These are phyloP conservation scores for Lichtheimia ramosa DNA, from an alignment of 371 early-diverging fungal species.

Conservation along the genomic window DNA sequence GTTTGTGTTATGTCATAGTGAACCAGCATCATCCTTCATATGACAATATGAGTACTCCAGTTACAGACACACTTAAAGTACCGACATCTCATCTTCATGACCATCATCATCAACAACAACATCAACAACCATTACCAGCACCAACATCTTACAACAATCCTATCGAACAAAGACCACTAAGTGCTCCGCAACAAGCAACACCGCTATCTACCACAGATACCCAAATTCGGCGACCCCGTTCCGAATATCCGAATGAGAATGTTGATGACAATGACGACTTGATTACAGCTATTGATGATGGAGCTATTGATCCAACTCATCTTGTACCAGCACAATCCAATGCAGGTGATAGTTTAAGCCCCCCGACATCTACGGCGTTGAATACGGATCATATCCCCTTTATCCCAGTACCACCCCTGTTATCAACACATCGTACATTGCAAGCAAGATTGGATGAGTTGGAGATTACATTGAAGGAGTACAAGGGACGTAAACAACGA, in stretches of 20 bases:
- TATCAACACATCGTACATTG: constrained; percentile 53
- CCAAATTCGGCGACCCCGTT: constrained; percentile 5
- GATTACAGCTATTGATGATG: constrained; percentile 26
- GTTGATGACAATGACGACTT: not conserved
- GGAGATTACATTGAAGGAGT: constrained; percentile 32
- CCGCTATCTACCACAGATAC: constrained; percentile 1
- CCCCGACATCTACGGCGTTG: constrained; percentile 22
- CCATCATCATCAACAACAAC: not conserved
- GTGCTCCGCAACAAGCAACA: constrained; percentile 1
- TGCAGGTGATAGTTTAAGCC: constrained; percentile 43
- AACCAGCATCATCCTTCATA: not conserved
- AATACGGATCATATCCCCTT: constrained; percentile 46
- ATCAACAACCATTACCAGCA: not conserved
- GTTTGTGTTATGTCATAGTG: not conserved
- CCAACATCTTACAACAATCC: not conserved
- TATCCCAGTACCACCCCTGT: constrained; percentile 57
- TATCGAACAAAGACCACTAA: not conserved
- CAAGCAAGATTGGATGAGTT: constrained; percentile 39
- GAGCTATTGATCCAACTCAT: constrained; percentile 43
- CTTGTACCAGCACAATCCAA: constrained; percentile 52
- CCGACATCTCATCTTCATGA: not conserved
- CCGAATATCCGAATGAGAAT: constrained; percentile 6
- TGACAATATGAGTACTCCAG: not conserved
- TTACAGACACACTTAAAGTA: not conserved
- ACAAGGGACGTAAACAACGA: constrained; percentile 25